Conservation (phyloP, 2,329 filamentous ascomycete genomes). For the Fusarium kyushuense region DNA sequence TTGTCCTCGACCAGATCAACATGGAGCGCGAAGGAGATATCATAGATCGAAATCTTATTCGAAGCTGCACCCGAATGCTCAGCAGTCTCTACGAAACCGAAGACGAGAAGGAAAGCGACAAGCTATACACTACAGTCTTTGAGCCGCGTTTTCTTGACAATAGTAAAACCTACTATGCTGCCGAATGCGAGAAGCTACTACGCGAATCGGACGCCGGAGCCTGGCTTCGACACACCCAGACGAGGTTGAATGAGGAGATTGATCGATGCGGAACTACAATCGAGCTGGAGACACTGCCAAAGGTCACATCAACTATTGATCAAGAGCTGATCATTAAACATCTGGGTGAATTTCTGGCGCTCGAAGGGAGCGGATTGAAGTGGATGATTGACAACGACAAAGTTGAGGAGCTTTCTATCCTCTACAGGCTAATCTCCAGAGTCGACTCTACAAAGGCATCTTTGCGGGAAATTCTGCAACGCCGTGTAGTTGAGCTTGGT, state of each 20-base stretch:
- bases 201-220: conserved; percentile 82
- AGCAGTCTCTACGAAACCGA: conserved; percentile 87
- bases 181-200: conserved; percentile 80
- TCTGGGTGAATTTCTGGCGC: conserved; percentile 82
- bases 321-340: conserved; percentile 81
- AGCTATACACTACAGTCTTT: conserved; percentile 86
- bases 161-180: conserved; percentile 79
- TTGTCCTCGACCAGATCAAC: conserved; percentile 89
- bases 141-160: conserved; percentile 80
- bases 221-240: conserved; percentile 82
- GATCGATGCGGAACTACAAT: conserved; percentile 87
- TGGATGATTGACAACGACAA: conserved; percentile 94
- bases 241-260: conserved; percentile 81
- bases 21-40: conserved; percentile 93
- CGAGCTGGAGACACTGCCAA: conserved; percentile 76
- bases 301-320: conserved; percentile 83
- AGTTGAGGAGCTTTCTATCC: conserved; percentile 78
- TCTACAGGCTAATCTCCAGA: conserved; percentile 82
- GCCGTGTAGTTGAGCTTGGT: conserved; percentile 82
- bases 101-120: conserved; percentile 80
- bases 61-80: conserved; percentile 88
- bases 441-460: conserved; percentile 80
- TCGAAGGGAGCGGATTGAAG: conserved; percentile 85
- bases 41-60: conserved; percentile 85
- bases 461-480: conserved; percentile 77